Base-by-base conservation (phyloP, 169 alveolate species). In the Plasmodium sp. region DNA sequence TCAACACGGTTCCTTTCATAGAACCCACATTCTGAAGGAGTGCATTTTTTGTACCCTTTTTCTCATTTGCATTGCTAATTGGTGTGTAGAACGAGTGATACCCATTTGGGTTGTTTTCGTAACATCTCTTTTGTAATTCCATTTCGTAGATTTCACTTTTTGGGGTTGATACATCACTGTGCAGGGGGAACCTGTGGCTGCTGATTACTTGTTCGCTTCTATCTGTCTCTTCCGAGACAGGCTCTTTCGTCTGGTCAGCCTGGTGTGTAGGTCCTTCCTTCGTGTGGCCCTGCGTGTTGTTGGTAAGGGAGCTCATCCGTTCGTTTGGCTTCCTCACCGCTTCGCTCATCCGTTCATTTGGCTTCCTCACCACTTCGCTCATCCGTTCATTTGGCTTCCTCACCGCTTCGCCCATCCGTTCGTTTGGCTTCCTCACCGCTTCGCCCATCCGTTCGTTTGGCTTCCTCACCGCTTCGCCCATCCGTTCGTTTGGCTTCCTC, bases 131-230 rank as follows among this genome's bases (percentile, higher is more conserved):
- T 67, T 67, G 77, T 67, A 67, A 27, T 9, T 67, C 36, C 77
- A 67, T 27, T 31, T 67, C 77, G 77, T 67, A 67, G 1, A n/a
- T 9, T 31, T 67, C 77, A 67, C 77, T 67, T 2, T 67, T 67
- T 31, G 77, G 77, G 18, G 77, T 67, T 67, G 77, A 67, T 27
- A 67, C 77, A 39, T 67, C 77, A 67, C 77, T 67, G n/a, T 67
- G 33, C 14, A 67, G 5, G 39, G 77, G 77, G 39, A 67, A 67
- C n/a, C 77, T 18, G 16, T 67, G 39, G 27, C 43, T 67, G n/a
- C 9, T 67, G 7, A 31, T 67, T 67, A 67, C 39, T 67, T 27
- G 43, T 31, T 67, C 77, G 27, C 77, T 67, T 31, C 77, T 67
- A 27, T 67, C 39, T 67, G 43, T 67, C 2, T n/a, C 77, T 27